These are phyloP conservation scores for Adansonia rubrostipa DNA, from an alignment of 441 rosid species.

Conservation along the genomic window DNA sequence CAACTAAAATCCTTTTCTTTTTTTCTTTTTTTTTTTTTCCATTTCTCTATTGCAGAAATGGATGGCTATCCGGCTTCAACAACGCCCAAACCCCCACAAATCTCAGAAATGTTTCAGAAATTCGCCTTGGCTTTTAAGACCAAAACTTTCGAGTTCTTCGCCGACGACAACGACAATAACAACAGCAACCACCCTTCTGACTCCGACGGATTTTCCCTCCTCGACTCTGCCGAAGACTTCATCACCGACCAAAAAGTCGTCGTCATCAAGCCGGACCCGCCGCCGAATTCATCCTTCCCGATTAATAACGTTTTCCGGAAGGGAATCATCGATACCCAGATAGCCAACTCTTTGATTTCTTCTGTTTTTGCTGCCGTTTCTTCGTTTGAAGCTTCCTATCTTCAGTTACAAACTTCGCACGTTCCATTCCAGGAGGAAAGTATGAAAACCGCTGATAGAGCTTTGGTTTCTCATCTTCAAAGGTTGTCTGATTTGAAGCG, in stretches of 20 bases:
- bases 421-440: conserved; percentile 70
- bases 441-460: conserved; percentile 66
- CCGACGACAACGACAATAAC: conserved; percentile 52
- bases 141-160: conserved; percentile 86
- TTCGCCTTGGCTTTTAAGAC: conserved; percentile 86
- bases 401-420: conserved; percentile 80
- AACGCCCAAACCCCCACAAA: conserved; percentile 61
- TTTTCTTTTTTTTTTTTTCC: not conserved
- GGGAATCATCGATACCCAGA: conserved; percentile 44
- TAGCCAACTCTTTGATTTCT: conserved; percentile 54
- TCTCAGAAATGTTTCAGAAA: conserved; percentile 91
- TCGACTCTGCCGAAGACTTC: conserved; percentile 85
- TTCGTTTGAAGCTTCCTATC: conserved; percentile 84
- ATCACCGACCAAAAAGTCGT: conserved; percentile 92
- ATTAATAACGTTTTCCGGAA: conserved; percentile 33
- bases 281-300: conserved; percentile 20
- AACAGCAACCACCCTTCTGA: conserved; percentile 36
- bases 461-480: conserved; percentile 70
- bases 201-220: conserved; percentile 64
- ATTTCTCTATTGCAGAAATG: conserved; percentile 47
- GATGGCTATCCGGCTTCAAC: conserved; percentile 44
- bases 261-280: conserved; percentile 76
- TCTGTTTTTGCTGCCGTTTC: conserved; percentile 73
- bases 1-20: not conserved
- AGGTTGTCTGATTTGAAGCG: conserved; percentile 70